These are phyloP conservation scores for Lactarius sp. DNA, from an alignment of 768 basidiomycete genomes.

Conservation along the genomic window DNA sequence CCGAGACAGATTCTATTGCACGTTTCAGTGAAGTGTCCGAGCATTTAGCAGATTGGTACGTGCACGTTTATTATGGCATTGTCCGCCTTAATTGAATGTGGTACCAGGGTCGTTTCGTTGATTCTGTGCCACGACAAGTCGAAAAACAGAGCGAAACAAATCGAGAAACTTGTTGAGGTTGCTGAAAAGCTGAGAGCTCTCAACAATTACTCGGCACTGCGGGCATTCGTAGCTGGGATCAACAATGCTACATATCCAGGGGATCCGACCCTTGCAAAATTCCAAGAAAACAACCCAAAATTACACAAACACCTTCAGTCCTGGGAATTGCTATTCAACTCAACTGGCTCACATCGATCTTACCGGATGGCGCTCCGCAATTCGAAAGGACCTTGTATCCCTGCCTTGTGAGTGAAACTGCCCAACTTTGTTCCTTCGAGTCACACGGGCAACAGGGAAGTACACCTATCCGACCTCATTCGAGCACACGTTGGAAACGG, in stretches of 20 bases:
- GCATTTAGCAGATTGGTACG: conserved; percentile 76
- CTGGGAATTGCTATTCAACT: conserved; percentile 80
- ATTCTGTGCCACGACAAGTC: conserved; percentile 84
- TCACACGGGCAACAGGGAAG: conserved; percentile 52
- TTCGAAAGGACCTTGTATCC: conserved; percentile 82
- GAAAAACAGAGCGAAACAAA: conserved; percentile 68
- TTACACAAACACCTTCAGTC: conserved; percentile 73
- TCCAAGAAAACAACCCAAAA: conserved; percentile 62
- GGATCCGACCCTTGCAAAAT: conserved; percentile 69
- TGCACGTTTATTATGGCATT: conserved; percentile 15
- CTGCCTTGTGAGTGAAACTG: conserved; percentile 55
- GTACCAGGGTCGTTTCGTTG: conserved; percentile 77
- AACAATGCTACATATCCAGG: conserved; percentile 76
- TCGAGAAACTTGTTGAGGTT: conserved; percentile 86
- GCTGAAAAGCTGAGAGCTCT: conserved; percentile 71
- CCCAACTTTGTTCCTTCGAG: conserved; percentile 19
- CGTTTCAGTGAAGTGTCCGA: conserved; percentile 74
- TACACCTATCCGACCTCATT: conserved; percentile 86
- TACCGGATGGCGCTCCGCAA: conserved; percentile 87
- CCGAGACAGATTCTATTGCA: conserved; percentile 63
- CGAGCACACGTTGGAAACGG: conserved; percentile 81
- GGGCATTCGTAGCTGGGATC: conserved; percentile 92
- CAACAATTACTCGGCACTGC: conserved; percentile 91
- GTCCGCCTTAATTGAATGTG: conserved; percentile 13
- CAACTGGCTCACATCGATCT: conserved; percentile 77